Evolutionary conservation across 176 grass and related monocot species (phyloP), one percentile per base, ranked within the genome.

Genomic region (Carex pumila): DNA sequence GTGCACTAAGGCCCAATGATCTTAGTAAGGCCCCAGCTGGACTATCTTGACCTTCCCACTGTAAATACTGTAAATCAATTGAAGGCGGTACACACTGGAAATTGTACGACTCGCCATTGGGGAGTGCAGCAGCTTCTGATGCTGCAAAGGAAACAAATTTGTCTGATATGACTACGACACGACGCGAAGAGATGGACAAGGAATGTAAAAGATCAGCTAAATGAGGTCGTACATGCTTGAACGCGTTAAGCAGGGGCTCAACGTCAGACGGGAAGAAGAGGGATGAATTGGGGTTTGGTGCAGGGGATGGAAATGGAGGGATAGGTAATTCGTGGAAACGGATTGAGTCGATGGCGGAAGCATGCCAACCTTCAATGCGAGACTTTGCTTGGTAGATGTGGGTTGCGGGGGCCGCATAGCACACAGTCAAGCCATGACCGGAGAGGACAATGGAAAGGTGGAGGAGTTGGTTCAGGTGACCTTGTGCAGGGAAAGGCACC

Each of bases 391-490:
- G 89, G 11, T 47, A 79, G 76, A 93, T 74, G 89, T 91, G 94
- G 62, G 87, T 75, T 72, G 79, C 66, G 14, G 91, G 63, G 79
- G 91, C 87, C 9, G 89, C 87, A 79, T 87, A 93, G 87, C 91
- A 87, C 54, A 97, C 89, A 52, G 87, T 3, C 63, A 93, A 52
- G 21, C 89, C 87, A 4, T 79, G 80, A 29, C 75, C n/a, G 0
- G 88, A 89, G 25, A 95, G 90, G 64, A 90, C 72, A 25, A 95
- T 84, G 29, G 93, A 92, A 2, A 95, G 61, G 85, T 95, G 88
- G 25, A 92, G 90, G 0, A 92, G 72, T 77, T 92, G 93, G 81
- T 92, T 92, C 61, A 95, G 88, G 88, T 95, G 93, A 47, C 93
- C 90, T 79, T 95, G 93, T 47, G 88, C 71, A 18, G 90, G 88